Percentiles rank a stretch among this genome's conserved stretches.
These are phyloP conservation scores for Hypoxylon trugodes DNA, from an alignment of 495 filamentous ascomycete genomes.

Conservation along the genomic window DNA sequence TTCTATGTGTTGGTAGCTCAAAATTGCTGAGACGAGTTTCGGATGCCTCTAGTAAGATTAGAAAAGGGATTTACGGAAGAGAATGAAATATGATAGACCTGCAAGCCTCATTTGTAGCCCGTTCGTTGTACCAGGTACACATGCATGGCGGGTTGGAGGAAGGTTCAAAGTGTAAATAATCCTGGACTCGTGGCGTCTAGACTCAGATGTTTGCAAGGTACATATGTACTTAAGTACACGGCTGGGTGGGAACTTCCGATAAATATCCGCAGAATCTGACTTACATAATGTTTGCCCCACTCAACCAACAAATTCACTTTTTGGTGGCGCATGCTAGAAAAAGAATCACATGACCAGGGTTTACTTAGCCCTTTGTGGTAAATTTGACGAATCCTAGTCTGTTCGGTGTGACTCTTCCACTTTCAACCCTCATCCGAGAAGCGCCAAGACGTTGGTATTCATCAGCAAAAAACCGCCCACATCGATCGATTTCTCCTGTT, in stretches of 20 bases:
- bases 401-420: slow-evolving; percentile 32
- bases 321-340: neutral
- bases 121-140: no score
- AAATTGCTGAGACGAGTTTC: no score
- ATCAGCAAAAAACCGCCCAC: slow-evolving; percentile 27
- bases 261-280: neutral
- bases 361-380: slow-evolving; percentile 35
- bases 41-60: no score
- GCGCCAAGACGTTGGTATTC: slow-evolving; percentile 31
- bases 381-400: slow-evolving; percentile 30
- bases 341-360: slow-evolving; percentile 36
- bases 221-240: neutral
- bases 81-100: no score
- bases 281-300: neutral
- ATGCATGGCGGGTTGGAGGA: no score
- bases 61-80: no score
- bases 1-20: no score
- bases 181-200: no score
- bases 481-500: slow-evolving; percentile 25
- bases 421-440: slow-evolving; percentile 4
- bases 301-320: neutral
- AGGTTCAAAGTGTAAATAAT: no score
- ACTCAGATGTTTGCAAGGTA: no score
- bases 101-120: no score
- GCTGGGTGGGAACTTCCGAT: neutral